These are phyloP conservation scores for Entomortierella chlamydospora DNA, from an alignment of 192 early-diverging fungal species.

Conservation along the genomic window DNA sequence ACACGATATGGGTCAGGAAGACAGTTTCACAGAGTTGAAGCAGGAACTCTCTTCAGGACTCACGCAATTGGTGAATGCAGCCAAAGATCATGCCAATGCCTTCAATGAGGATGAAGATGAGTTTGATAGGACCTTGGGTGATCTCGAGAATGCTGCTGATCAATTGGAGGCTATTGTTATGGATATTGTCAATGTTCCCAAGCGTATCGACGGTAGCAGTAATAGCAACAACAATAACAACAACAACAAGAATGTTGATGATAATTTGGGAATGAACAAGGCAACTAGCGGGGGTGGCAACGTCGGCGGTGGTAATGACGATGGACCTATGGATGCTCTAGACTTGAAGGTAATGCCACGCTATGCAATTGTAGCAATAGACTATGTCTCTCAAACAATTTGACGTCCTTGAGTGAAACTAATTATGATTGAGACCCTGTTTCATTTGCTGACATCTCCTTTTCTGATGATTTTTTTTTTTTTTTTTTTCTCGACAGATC, in stretches of 20 bases:
- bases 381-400: no score
- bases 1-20: slow-evolving; percentile 61
- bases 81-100: slow-evolving; percentile 82
- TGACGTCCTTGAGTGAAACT: no score
- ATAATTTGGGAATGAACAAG: neutral
- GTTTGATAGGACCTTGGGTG: slow-evolving; percentile 65
- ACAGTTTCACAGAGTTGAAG: slow-evolving; percentile 67
- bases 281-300: no score
- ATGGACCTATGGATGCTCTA: slow-evolving; percentile 38
- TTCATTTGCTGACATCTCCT: no score
- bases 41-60: slow-evolving; percentile 72
- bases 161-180: slow-evolving; percentile 84
- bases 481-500: slow-evolving; percentile 7
- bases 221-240: slow-evolving; percentile 10
- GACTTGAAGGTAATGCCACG: slow-evolving; percentile 32
- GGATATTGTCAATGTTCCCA: slow-evolving; percentile 75
- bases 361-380: no score
- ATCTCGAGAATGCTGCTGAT: slow-evolving; percentile 86
- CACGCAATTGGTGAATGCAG: slow-evolving; percentile 75
- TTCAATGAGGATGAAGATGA: slow-evolving; percentile 64
- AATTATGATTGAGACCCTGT: no score
- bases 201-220: slow-evolving; percentile 18
- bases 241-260: neutral
- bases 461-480: neutral
- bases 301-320: neutral